Evolutionary conservation across 1,284 basidiomycete genomes (phyloP), one percentile per base, ranked within the genome.

Genomic region (Papiliotrema terrestris): DNA sequence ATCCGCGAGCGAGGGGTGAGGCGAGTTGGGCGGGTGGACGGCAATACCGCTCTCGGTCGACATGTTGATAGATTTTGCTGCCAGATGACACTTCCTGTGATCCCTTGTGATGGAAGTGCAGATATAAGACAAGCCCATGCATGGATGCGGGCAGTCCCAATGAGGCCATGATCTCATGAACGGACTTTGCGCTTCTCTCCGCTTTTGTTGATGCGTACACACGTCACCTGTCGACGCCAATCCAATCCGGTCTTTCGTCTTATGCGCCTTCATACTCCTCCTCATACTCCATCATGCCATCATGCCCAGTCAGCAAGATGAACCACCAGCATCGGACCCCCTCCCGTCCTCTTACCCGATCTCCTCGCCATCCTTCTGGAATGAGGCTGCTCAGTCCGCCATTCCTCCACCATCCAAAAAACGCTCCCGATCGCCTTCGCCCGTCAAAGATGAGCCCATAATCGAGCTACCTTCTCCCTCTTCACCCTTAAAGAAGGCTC

Each of bases 321-420:
- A 11, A 5, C 29, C 6, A 32, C 5, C 29, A 6, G 29, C 6
- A 5, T 32, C 29, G 35, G 36, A 41, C 17, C 9, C 26, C 4
- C 51, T 26, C 13, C 51, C 60, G 8, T 66, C 63, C 1, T 68
- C 66, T 6, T 68, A 64, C 54, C 69, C 69, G 2, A 49, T 66
- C 3, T 72, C 69, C 1, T 66, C 63, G 3, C 69, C 67, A 4
- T 56, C 65, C 17, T 72, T 68, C 53, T 72, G 69, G 69, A 57
- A 57, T 25, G 66, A 68, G 55, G 69, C 64, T 2, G 61, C 59
- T 2, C 45, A 45, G 4, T 49, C 59, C 2, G 37, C 45, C n/a
- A 13, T 42, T 20, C 43, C 56, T 15, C 20, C 41, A 9, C n/a
- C 45, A 19, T 32, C 29, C 5, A 13, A 17, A 11, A 52, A 22